These are phyloP conservation scores for Acaromyces ingoldii DNA, from an alignment of 1,284 basidiomycete species.

Conservation along the genomic window DNA sequence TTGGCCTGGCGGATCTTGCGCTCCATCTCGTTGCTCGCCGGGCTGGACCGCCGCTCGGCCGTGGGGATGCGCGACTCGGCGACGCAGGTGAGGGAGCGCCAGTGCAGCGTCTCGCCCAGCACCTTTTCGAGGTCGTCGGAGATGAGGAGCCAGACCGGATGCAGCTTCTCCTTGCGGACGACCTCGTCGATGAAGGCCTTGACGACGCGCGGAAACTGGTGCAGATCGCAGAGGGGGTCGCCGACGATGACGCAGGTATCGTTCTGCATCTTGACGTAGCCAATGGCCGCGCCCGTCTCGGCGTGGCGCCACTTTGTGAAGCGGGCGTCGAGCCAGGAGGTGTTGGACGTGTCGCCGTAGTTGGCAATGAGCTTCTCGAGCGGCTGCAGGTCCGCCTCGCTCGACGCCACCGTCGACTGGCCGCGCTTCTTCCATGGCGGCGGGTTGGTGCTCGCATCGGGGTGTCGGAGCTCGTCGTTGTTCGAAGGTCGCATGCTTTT, in stretches of 20 bases:
- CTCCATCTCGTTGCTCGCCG: constrained; percentile 54
- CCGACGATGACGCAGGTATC: constrained; percentile 57
- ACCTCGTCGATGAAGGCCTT: constrained; percentile 48
- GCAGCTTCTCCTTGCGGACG: constrained; percentile 51
- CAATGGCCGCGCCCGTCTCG: constrained; percentile 57
- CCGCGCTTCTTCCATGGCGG: no score
- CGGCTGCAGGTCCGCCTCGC: constrained; percentile 35
- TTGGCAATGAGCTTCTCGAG: constrained; percentile 57
- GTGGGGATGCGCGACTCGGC: constrained; percentile 60
- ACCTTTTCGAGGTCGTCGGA: constrained; percentile 56
- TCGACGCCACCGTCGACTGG: no score
- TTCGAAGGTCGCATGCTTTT: constrained; percentile 34
- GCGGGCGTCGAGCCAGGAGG: constrained; percentile 60
- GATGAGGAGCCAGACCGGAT: constrained; percentile 59
- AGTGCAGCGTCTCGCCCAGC: constrained; percentile 56
- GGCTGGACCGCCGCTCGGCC: no score
- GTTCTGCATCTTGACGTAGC: constrained; percentile 54
- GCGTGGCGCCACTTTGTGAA: constrained; percentile 59
- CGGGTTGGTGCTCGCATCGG: constrained; percentile 44
- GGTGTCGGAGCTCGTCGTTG: constrained; percentile 34
- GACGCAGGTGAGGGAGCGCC: constrained; percentile 58
- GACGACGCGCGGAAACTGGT: constrained; percentile 55
- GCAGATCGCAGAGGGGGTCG: constrained; percentile 56
- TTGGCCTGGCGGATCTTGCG: constrained; percentile 58
- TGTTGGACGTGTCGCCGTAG: constrained; percentile 61